Evolutionary conservation across 331 rosid species (phyloP).

Genomic region (Spiraea crenata): DNA sequence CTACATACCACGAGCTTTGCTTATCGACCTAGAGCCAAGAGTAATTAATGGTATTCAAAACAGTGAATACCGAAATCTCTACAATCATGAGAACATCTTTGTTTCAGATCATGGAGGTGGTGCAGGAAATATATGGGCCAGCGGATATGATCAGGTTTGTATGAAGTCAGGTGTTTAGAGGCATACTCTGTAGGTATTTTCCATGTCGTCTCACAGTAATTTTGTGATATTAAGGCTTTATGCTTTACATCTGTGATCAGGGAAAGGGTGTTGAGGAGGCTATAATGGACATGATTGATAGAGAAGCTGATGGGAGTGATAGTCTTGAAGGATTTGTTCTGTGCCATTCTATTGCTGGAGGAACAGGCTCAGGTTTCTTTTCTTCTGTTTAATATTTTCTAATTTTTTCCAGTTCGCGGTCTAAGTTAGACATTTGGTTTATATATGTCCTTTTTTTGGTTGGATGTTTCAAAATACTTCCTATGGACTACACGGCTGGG

Average conservation of each 20-base stretch:
- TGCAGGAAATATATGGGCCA: constrained; percentile 98
- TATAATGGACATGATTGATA: constrained; percentile 99
- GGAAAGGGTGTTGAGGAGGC: constrained; percentile 98
- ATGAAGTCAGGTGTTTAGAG: constrained; percentile 7
- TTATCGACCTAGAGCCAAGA: constrained; percentile 95
- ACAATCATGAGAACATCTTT: constrained; percentile 90
- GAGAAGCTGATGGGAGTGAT: constrained; percentile 99
- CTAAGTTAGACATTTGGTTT: neutral
- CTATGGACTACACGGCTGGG: neutral
- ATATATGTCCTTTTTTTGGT: neutral
- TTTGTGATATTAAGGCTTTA: neutral
- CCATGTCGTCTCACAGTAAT: neutral
- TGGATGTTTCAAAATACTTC: neutral
- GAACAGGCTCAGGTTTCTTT: constrained; percentile 90
- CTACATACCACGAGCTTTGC: constrained; percentile 86
- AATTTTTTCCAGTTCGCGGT: neutral
- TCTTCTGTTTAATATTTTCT: constrained; percentile 15
- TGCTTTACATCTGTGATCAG: constrained; percentile 35
- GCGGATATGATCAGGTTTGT: constrained; percentile 93
- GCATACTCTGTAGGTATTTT: neutral
- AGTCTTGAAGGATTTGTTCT: constrained; percentile 99
- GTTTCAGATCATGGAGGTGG: constrained; percentile 97
- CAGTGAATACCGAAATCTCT: constrained; percentile 87
- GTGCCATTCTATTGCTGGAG: constrained; percentile 98
- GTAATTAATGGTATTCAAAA: constrained; percentile 97